Percentiles rank a stretch among this genome's conserved stretches.
Evolutionary conservation across 2,329 filamentous ascomycete genomes (phyloP).

Genomic region (Stemphylium lycopersici): DNA sequence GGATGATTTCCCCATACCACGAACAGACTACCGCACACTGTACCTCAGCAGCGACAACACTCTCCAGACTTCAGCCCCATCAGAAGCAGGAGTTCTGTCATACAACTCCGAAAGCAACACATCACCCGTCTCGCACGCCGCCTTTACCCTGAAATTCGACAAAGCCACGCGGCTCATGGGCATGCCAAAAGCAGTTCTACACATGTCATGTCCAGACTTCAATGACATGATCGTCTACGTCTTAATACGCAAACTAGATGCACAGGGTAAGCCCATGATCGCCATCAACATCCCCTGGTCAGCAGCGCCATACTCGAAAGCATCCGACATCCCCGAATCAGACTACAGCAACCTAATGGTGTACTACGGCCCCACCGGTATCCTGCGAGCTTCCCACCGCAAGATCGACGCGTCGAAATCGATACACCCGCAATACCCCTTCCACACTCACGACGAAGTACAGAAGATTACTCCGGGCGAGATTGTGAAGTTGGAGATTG

Average conservation of each 20-base stretch:
- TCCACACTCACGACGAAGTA: slow-evolving; percentile 50
- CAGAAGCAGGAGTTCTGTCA: background rate
- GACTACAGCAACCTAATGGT: slow-evolving; percentile 13
- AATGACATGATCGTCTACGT: slow-evolving; percentile 51
- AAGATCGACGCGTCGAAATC: slow-evolving; percentile 11
- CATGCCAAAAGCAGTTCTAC: slow-evolving; percentile 55
- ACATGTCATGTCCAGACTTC: slow-evolving; percentile 51
- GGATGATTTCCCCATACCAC: slow-evolving; percentile 22
- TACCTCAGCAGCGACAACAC: slow-evolving; percentile 11
- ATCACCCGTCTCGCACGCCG: background rate
- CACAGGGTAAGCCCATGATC: slow-evolving; percentile 49
- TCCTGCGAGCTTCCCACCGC: slow-evolving; percentile 23
- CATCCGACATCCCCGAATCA: slow-evolving; percentile 15
- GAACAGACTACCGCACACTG: slow-evolving; percentile 21
- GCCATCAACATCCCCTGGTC: slow-evolving; percentile 52
- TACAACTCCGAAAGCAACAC: slow-evolving; percentile 14
- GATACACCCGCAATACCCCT: slow-evolving; percentile 28
- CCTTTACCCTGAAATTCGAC: slow-evolving; percentile 51
- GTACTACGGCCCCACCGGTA: slow-evolving; percentile 14
- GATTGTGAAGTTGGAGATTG: slow-evolving; percentile 30
- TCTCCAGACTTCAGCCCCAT: background rate
- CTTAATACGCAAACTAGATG: slow-evolving; percentile 24
- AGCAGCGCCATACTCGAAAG: slow-evolving; percentile 3
- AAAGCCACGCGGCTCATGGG: slow-evolving; percentile 53
- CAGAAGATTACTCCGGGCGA: slow-evolving; percentile 48